phyloP scores from a whole-genome alignment of 306 rosid genomes.

The Leucaena leucocephala region DNA sequence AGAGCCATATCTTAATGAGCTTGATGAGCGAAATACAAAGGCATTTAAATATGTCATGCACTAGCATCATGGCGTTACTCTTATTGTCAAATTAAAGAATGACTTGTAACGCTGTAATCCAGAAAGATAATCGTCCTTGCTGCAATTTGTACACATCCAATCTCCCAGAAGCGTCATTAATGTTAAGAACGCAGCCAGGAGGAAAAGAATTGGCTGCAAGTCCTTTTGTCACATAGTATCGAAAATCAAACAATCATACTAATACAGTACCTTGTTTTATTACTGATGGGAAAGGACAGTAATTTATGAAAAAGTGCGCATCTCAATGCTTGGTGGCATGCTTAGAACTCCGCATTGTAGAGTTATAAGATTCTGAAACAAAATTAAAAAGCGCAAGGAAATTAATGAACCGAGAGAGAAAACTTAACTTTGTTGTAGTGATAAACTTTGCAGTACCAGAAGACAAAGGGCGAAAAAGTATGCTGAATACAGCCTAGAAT shows the following conservation, averaged over 20 bases:
- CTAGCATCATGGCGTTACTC: background rate
- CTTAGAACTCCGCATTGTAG: background rate
- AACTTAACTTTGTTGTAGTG: background rate
- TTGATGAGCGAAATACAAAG: background rate
- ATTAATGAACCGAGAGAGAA: too few relatives aligned
- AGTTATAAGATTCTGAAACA: slow-evolving; percentile 2
- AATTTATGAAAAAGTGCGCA: slow-evolving; percentile 20
- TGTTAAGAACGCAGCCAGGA: slow-evolving; percentile 44
- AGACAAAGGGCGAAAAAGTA: background rate
- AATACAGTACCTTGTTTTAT: slow-evolving; percentile 8
- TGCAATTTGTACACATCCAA: slow-evolving; percentile 72
- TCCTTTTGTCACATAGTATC: slow-evolving; percentile 41
- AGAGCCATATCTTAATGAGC: background rate
- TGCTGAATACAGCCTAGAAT: background rate
- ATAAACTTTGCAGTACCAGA: background rate
- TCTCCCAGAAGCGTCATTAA: slow-evolving; percentile 8
- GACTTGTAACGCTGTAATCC: slow-evolving; percentile 79
- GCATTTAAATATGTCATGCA: background rate
- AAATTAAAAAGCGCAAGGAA: slow-evolving; percentile 1
- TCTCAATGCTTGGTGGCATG: slow-evolving; percentile 4
- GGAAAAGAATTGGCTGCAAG: slow-evolving; percentile 61
- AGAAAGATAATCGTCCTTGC: slow-evolving; percentile 88
- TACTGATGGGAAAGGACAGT: background rate
- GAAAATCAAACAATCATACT: slow-evolving; percentile 29
- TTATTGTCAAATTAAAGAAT: slow-evolving; percentile 14